Evolutionary conservation across 2,329 filamentous ascomycete genomes (phyloP), one percentile per base, ranked within the genome.

Genomic region (Kalaharituber pfeilii): DNA sequence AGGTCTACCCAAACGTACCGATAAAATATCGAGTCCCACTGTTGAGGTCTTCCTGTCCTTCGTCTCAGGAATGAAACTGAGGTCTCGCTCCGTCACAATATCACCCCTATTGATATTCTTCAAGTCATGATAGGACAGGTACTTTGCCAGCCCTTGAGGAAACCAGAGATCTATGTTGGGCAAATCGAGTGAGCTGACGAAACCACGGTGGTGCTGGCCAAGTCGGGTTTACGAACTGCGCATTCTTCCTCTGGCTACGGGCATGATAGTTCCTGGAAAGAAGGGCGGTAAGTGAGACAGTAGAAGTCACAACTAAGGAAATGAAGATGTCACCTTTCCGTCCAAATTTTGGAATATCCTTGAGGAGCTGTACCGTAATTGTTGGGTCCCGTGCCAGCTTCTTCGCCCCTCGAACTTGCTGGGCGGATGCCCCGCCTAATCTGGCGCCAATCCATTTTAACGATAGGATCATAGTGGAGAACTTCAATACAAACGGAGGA

Each of bases 261-360:
- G 72, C 20, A 78, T 67, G 56, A 77, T 71, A 18, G 72, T 65
- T 57, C 75, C 75, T 78, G 36, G 15, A 50, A 47, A 36, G 9
- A n/a, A 20, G 22, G n/a, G 24, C 24, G 33, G 33, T 39, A 13
- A 39, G 33, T 39, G 33, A 39, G 33, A 2, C 7, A n/a, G n/a
- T n/a, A n/a, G n/a, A n/a, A n/a, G n/a, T n/a, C n/a, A n/a, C n/a
- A n/a, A n/a, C n/a, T n/a, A n/a, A n/a, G n/a, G n/a, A n/a, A n/a
- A n/a, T n/a, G 28, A 11, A 26, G 25, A 22, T 13, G 11, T 52
- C 62, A 71, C 72, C 72, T 66, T 67, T 67, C 54, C 65, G 65
- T 45, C 76, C 76, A 64, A 72, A 77, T n/a, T 68, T 69, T 52
- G 70, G 69, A 36, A 77, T 67, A 63, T 77, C 72, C 62, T 73